phyloP scores from a whole-genome alignment of 352 stramenopile genomes.

The Globisporangium recalcitrans region DNA sequence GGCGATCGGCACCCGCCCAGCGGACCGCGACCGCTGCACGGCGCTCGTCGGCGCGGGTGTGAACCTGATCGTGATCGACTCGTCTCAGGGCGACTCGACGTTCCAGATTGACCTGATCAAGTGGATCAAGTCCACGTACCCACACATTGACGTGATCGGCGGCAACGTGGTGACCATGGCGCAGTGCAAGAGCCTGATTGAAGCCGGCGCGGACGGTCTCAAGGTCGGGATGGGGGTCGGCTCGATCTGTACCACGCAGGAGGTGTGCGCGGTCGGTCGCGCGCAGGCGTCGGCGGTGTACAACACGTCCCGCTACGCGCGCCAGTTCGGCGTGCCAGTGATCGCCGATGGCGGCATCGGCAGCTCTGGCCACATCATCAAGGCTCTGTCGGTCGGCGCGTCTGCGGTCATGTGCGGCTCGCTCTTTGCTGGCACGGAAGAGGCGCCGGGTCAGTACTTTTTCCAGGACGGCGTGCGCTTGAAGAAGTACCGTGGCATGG shows the following conservation, averaged over 20 bases:
- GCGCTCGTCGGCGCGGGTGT: conserved; percentile 93
- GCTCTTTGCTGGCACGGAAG: conserved; percentile 99
- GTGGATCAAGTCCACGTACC: conserved; percentile 95
- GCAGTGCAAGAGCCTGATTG: conserved; percentile 98
- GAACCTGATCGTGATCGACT: conserved; percentile 99
- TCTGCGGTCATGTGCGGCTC: conserved; percentile 99
- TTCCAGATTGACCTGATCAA: conserved; percentile 89
- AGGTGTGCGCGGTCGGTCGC: conserved; percentile 97
- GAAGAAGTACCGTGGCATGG: conserved; percentile 99
- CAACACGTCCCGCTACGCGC: conserved; percentile 95
- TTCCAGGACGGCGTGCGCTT: conserved; percentile 99
- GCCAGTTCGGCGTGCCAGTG: conserved; percentile 96
- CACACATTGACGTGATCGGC: conserved; percentile 96
- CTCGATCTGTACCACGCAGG: conserved; percentile 99
- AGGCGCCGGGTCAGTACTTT: conserved; percentile 99
- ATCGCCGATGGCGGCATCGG: conserved; percentile 99
- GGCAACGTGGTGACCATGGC: conserved; percentile 98
- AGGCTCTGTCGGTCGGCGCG: conserved; percentile 96
- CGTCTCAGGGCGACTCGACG: conserved; percentile 97
- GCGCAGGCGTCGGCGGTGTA: conserved; percentile 98
- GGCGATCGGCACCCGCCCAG: conserved; percentile 96
- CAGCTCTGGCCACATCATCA: conserved; percentile 98
- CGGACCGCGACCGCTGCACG: conserved; percentile 93
- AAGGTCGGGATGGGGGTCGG: conserved; percentile 99
- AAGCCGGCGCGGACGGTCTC: conserved; percentile 98